Evolutionary conservation across 2,329 filamentous ascomycete species (phyloP).

Genomic region (Epicoccum sorghinum): DNA sequence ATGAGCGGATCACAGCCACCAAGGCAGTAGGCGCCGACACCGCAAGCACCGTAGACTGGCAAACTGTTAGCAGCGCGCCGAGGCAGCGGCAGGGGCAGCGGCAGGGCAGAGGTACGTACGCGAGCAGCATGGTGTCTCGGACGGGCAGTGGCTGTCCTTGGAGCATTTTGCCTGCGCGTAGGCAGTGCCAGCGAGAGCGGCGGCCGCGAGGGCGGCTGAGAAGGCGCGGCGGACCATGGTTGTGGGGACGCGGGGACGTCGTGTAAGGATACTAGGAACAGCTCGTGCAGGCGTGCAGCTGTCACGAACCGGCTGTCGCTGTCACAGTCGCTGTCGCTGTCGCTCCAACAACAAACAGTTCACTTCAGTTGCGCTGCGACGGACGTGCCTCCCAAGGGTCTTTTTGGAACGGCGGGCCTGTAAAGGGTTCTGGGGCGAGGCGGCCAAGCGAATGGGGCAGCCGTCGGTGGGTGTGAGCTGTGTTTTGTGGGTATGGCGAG

Average conservation of each 20-base stretch:
- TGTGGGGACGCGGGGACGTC: constrained; percentile 28
- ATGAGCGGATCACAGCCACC: constrained; percentile 91
- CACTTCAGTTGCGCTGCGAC: not conserved
- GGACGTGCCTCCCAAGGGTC: constrained; percentile 4
- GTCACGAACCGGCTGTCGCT: constrained; percentile 24
- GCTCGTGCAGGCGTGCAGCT: constrained; percentile 25
- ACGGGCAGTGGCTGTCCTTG: constrained; percentile 67
- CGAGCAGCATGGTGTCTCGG: constrained; percentile 56
- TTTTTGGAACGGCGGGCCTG: not conserved
- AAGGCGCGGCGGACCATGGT: constrained; percentile 40
- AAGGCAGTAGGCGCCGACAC: constrained; percentile 91
- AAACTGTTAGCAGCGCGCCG: constrained; percentile 28
- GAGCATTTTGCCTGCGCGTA: constrained; percentile 49
- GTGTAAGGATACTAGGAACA: constrained; percentile 39
- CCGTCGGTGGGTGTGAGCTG: not conserved
- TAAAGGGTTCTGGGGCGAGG: constrained; percentile 3
- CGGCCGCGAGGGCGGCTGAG: constrained; percentile 37
- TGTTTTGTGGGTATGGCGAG: not conserved
- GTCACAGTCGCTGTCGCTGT: not conserved
- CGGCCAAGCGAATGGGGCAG: constrained; percentile 7
- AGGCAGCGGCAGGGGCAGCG: not conserved
- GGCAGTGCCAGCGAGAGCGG: constrained; percentile 34
- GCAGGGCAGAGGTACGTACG: constrained; percentile 34
- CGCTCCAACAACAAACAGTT: not conserved
- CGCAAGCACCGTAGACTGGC: constrained; percentile 88